phyloP scores from a whole-genome alignment of 2,329 filamentous ascomycete genomes.

The Monosporascus ibericus region DNA sequence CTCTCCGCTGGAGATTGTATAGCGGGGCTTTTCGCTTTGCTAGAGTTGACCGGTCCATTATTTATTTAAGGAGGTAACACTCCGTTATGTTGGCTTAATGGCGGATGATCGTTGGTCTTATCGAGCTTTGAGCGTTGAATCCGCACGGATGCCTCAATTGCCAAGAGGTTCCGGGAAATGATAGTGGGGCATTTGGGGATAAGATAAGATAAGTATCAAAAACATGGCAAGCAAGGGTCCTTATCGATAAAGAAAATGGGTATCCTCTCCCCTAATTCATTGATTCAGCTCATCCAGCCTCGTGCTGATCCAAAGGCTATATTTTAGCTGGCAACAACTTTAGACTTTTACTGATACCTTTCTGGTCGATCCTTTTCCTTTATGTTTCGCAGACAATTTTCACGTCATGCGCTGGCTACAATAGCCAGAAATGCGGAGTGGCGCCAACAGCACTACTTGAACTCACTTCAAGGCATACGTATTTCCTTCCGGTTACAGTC shows the following conservation, averaged over 20 bases:
- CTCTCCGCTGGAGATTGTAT: conserved; percentile 34
- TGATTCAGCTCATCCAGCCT: no score
- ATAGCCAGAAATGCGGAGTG: not conserved
- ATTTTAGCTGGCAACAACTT: no score
- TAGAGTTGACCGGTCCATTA: conserved; percentile 16
- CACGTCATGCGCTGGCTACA: not conserved
- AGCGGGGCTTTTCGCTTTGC: conserved; percentile 36
- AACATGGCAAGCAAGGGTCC: not conserved
- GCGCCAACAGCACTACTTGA: not conserved
- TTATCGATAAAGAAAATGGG: not conserved
- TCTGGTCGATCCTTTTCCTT: not conserved
- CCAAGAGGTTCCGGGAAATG: not conserved
- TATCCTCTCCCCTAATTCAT: not conserved
- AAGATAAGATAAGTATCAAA: not conserved
- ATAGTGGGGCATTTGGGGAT: not conserved
- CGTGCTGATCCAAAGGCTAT: no score
- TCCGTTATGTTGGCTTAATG: not conserved
- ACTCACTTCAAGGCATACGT: not conserved
- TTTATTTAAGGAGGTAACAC: not conserved
- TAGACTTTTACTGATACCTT: not conserved
- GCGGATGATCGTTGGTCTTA: not conserved
- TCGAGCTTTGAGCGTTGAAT: not conserved
- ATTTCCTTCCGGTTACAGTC: not conserved
- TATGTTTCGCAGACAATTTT: not conserved
- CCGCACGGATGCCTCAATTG: no score